A percentile compares a stretch with the other conserved stretches of the same genome.
These are phyloP conservation scores for Cyclostephanos invisitatus DNA, from an alignment of 108 stramenopile genomes.

Conservation along the genomic window DNA sequence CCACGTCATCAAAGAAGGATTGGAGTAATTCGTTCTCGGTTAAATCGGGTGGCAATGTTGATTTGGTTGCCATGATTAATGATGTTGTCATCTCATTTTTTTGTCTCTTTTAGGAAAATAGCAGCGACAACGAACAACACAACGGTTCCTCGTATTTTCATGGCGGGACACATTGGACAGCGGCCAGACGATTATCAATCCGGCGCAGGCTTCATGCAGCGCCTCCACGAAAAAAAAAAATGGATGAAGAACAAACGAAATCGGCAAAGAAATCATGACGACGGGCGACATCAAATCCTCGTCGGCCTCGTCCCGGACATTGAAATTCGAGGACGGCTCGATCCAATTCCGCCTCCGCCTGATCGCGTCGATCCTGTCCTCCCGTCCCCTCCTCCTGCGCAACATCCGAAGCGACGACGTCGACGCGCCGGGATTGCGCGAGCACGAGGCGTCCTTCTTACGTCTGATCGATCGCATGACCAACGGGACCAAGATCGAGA, in stretches of 20 bases:
- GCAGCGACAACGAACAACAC: too few species aligned
- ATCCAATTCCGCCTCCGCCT: constrained; percentile 85
- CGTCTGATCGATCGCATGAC: constrained; percentile 93
- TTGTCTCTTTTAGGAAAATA: too few species aligned
- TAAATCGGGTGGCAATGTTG: background rate
- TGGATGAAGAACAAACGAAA: too few species aligned
- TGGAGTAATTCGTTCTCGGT: constrained; percentile 9
- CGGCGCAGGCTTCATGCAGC: too few species aligned
- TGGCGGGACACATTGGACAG: too few species aligned
- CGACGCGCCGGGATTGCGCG: constrained; percentile 76
- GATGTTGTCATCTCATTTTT: too few species aligned
- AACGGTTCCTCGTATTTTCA: too few species aligned
- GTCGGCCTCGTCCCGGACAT: constrained; percentile 23
- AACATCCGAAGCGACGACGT: constrained; percentile 86
- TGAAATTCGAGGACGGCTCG: constrained; percentile 85
- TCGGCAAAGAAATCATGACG: too few species aligned
- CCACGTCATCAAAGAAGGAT: constrained; percentile 9
- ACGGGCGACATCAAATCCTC: constrained; percentile 2
- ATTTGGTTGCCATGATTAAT: too few species aligned
- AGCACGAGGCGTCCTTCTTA: constrained; percentile 87
- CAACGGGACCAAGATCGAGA: constrained; percentile 94
- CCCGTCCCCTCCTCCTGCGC: constrained; percentile 77
- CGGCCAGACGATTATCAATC: background rate
- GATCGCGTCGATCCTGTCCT: constrained; percentile 73
- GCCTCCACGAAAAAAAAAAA: too few species aligned